Percentiles rank a stretch among this genome's conserved stretches.
These are phyloP conservation scores for Suillus clintonianus DNA, from an alignment of 768 basidiomycete species.

Conservation along the genomic window DNA sequence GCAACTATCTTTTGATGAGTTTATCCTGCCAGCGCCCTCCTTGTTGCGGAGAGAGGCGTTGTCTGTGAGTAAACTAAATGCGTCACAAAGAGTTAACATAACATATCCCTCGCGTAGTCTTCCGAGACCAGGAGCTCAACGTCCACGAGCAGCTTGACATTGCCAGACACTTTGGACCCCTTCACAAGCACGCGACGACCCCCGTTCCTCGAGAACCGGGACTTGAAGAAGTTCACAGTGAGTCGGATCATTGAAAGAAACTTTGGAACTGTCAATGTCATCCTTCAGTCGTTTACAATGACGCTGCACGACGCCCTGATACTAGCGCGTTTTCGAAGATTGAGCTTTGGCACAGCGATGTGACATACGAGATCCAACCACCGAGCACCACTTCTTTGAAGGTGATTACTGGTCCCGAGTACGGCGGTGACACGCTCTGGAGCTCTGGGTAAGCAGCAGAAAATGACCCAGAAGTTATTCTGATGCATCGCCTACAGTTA, in stretches of 20 bases:
- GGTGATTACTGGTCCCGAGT: slow-evolving; percentile 66
- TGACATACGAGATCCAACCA: slow-evolving; percentile 80
- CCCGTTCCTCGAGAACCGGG: slow-evolving; percentile 71
- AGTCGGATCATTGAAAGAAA: slow-evolving; percentile 15
- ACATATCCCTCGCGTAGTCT: slow-evolving; percentile 46
- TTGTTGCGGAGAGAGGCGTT: slow-evolving; percentile 75
- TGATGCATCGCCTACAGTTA: slow-evolving; percentile 47
- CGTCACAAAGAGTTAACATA: not conserved
- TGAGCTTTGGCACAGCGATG: slow-evolving; percentile 85
- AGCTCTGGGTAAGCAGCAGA: slow-evolving; percentile 61
- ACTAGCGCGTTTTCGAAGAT: slow-evolving; percentile 65
- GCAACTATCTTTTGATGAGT: slow-evolving; percentile 10
- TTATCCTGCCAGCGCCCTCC: slow-evolving; percentile 51
- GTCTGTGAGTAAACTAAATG: slow-evolving; percentile 53
- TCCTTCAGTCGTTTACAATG: slow-evolving; percentile 66
- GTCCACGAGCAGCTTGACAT: slow-evolving; percentile 73
- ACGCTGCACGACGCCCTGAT: slow-evolving; percentile 63
- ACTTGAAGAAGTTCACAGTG: slow-evolving; percentile 75
- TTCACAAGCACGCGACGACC: slow-evolving; percentile 84
- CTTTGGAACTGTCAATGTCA: slow-evolving; percentile 6
- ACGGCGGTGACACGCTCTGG: slow-evolving; percentile 82
- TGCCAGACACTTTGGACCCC: slow-evolving; percentile 68
- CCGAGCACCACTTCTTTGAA: slow-evolving; percentile 79
- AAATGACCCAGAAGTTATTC: not conserved
- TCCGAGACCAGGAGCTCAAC: slow-evolving; percentile 72